phyloP scores from a whole-genome alignment of 2,329 filamentous ascomycete genomes.

The Fusarium decemcellulare region DNA sequence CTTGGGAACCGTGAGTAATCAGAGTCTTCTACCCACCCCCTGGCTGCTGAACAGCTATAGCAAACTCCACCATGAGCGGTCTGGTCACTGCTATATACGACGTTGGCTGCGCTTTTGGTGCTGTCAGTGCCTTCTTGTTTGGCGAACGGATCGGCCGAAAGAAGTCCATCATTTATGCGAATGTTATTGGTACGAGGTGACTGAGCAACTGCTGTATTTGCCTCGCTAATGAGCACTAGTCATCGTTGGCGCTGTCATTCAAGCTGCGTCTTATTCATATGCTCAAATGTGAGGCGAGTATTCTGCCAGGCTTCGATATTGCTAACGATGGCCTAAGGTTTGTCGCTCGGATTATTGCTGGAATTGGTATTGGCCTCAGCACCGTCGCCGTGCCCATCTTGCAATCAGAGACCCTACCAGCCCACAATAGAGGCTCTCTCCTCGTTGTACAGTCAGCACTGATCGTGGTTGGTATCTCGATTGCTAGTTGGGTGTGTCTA shows the following conservation, averaged over 20 bases:
- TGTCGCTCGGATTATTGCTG: constrained; percentile 13
- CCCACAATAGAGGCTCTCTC: constrained; percentile 7
- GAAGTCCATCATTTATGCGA: constrained; percentile 15
- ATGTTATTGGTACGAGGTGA: constrained; percentile 11
- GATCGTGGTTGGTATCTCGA: constrained; percentile 6
- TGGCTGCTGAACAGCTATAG: neutral
- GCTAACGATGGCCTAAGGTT: neutral
- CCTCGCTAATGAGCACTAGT: neutral
- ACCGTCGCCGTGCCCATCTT: constrained; percentile 21
- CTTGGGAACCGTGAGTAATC: constrained; percentile 1
- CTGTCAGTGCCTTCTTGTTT: constrained; percentile 15
- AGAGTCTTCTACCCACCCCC: neutral
- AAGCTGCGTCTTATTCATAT: neutral
- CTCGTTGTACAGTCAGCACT: constrained; percentile 11
- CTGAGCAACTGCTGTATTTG: no score
- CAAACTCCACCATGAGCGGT: constrained; percentile 18
- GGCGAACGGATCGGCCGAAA: constrained; percentile 17
- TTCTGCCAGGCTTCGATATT: accelerated
- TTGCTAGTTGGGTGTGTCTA: constrained; percentile 18
- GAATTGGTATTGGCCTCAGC: constrained; percentile 17
- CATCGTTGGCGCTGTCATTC: neutral
- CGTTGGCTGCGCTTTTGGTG: constrained; percentile 16
- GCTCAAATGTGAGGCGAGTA: neutral
- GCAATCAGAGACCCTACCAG: constrained; percentile 21
- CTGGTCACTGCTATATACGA: constrained; percentile 21